Conservation (phyloP, 768 basidiomycete genomes). For the Neoboletus magnificus region DNA sequence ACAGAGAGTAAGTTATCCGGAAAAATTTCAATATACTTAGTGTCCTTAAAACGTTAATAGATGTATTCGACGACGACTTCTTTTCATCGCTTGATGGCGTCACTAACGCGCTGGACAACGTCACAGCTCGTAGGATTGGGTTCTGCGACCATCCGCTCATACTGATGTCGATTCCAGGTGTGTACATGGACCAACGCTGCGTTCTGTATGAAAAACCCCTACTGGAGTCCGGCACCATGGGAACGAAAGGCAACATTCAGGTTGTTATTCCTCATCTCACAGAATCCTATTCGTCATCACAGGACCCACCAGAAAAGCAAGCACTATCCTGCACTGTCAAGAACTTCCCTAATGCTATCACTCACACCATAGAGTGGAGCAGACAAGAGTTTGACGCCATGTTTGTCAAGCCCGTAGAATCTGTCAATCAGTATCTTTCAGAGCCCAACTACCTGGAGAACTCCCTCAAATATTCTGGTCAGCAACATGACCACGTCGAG, state of each 20-base stretch:
- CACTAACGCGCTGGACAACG: conserved; percentile 96
- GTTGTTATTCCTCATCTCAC: conserved; percentile 92
- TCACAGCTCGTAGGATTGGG: conserved; percentile 76
- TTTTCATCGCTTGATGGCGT: conserved; percentile 88
- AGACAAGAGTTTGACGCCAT: conserved; percentile 88
- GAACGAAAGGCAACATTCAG: conserved; percentile 97
- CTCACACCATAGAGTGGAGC: conserved; percentile 99
- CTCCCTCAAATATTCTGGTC: conserved; percentile 86
- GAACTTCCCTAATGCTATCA: conserved; percentile 97
- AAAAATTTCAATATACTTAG: background rate
- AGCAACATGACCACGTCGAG: conserved; percentile 84
- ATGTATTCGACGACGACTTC: conserved; percentile 84
- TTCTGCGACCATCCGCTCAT: background rate
- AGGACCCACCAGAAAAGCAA: conserved; percentile 98
- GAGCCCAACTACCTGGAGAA: conserved; percentile 95
- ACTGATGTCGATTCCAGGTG: conserved; percentile 46
- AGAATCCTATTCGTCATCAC: conserved; percentile 95
- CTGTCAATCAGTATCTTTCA: conserved; percentile 93
- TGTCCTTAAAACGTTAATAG: conserved; percentile 40
- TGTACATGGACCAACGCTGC: conserved; percentile 98
- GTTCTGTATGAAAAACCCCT: conserved; percentile 95
- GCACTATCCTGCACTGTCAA: conserved; percentile 97
- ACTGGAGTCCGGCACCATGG: conserved; percentile 95
- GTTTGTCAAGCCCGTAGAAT: conserved; percentile 91
- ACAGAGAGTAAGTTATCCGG: conserved; percentile 73